phyloP scores from a whole-genome alignment of 768 basidiomycete genomes.

The Mycena amicta region DNA sequence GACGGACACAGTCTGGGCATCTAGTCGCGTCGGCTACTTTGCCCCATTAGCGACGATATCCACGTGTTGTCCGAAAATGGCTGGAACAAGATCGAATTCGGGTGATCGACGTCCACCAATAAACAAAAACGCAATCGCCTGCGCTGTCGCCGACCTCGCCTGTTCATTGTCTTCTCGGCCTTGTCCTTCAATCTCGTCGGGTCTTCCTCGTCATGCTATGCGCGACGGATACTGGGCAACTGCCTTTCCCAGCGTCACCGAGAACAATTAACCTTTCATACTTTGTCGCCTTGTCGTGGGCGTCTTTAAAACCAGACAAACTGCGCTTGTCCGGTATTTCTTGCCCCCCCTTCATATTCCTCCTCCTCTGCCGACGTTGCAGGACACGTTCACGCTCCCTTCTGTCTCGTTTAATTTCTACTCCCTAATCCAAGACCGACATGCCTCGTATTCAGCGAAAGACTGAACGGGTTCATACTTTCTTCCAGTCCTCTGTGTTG shows the following conservation, averaged over 20 bases:
- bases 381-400: slow-evolving; percentile 6
- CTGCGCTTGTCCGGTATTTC: slow-evolving; percentile 20
- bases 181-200: background rate
- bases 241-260: slow-evolving; percentile 6
- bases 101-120: background rate
- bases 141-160: slow-evolving; percentile 6
- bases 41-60: slow-evolving; percentile 5
- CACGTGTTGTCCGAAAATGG: slow-evolving; percentile 7
- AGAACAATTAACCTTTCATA: slow-evolving; percentile 20
- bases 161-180: background rate
- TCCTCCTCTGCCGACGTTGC: slow-evolving; percentile 1
- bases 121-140: slow-evolving; percentile 9
- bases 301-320: slow-evolving; percentile 4
- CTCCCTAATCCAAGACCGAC: background rate
- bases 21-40: slow-evolving; percentile 18
- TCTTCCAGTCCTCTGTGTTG: background rate
- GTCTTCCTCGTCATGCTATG: slow-evolving; percentile 9
- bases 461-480: slow-evolving; percentile 5
- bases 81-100: slow-evolving; percentile 12
- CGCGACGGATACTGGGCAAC: background rate
- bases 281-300: slow-evolving; percentile 12
- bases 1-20: slow-evolving; percentile 74
- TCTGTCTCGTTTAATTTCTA: background rate
- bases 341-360: slow-evolving; percentile 14
- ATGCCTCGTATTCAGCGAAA: background rate